Base-by-base conservation (phyloP, 371 early-diverging fungal species). In the Blakeslea trispora region DNA sequence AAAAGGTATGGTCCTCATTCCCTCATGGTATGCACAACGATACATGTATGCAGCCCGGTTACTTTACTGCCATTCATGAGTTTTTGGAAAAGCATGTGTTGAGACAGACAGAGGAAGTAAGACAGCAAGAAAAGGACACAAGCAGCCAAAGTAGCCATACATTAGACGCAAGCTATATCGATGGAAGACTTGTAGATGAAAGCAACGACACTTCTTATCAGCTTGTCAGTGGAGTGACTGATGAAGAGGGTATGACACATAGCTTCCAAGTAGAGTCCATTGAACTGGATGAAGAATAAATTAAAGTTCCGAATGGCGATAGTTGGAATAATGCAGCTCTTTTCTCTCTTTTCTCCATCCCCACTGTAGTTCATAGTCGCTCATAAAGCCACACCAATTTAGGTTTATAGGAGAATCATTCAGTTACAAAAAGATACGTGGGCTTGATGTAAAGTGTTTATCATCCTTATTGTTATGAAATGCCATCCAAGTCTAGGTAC, bases 1-100 rank as follows among this genome's bases (percentile, higher is more conserved):
- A 56, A 8, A 77, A 83, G 43, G 67, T 71, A 8, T 83, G 73
- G 72, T 70, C 73, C 19, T 77, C 73, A 61, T 93, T 97, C 68
- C 67, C 74, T 11, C 57, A 83, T 22, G 96, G 96, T 9, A 90
- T 81, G 50, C 98, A 97, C 69, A 96, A 97, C 66, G 96, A 97
- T 56, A 95, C 97, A 6, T 89, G 90, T 54, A 57, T 92, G 52
- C 92, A 96, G 72, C 77, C 81, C 3, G 92, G 89, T 0, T 97
- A 97, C 63, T 95, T 91, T 74, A 87, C 85, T 24, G 79, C 78
- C 11, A 88, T 96, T 42, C 67, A 66, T 15, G 75, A 75, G 22
- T 78, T 68, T 43, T 46, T 78, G 34, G 64, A 65, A 42, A 46
- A 43, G n/a, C 47, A 53, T 17, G 47, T 70, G 21, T 53, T 64